Percentiles rank a stretch among this genome's conserved stretches.
phyloP scores from a whole-genome alignment of 2,329 filamentous ascomycete genomes.

The Penicillium psychrosexuale region DNA sequence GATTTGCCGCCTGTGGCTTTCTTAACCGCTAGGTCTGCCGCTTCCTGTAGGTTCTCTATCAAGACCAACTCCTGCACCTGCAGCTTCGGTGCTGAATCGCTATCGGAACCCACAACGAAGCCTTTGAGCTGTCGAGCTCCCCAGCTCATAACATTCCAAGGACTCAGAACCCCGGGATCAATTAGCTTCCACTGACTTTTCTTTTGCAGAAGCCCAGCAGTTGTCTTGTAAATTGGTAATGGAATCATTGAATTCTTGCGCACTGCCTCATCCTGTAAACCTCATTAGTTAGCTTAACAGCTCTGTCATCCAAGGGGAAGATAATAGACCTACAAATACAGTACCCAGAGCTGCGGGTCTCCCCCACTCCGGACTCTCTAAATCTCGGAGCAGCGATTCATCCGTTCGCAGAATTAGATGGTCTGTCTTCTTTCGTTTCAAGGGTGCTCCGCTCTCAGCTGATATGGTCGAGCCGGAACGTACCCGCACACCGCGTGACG shows the following conservation, averaged over 20 bases:
- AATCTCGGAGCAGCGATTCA: slow-evolving; percentile 63
- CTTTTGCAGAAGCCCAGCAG: slow-evolving; percentile 68
- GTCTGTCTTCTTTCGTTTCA: slow-evolving; percentile 37
- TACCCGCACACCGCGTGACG: slow-evolving; percentile 33
- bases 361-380: slow-evolving; percentile 76
- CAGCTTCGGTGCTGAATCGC: slow-evolving; percentile 33
- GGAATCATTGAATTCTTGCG: slow-evolving; percentile 67
- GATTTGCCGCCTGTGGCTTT: slow-evolving; percentile 45
- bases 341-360: slow-evolving; percentile 75
- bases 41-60: slow-evolving; percentile 56
- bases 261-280: slow-evolving; percentile 62
- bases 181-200: slow-evolving; percentile 60
- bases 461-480: slow-evolving; percentile 12
- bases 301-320: background rate
- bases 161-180: slow-evolving; percentile 48
- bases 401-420: slow-evolving; percentile 53
- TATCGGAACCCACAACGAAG: slow-evolving; percentile 48
- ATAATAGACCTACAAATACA: slow-evolving; percentile 56
- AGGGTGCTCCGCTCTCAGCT: background rate
- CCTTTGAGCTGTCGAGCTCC: slow-evolving; percentile 65
- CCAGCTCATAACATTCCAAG: slow-evolving; percentile 73
- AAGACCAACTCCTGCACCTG: slow-evolving; percentile 46
- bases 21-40: slow-evolving; percentile 54
- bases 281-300: background rate
- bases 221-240: slow-evolving; percentile 63